These are phyloP conservation scores for Nidularia sp. DNA, from an alignment of 768 basidiomycete genomes.

Conservation along the genomic window DNA sequence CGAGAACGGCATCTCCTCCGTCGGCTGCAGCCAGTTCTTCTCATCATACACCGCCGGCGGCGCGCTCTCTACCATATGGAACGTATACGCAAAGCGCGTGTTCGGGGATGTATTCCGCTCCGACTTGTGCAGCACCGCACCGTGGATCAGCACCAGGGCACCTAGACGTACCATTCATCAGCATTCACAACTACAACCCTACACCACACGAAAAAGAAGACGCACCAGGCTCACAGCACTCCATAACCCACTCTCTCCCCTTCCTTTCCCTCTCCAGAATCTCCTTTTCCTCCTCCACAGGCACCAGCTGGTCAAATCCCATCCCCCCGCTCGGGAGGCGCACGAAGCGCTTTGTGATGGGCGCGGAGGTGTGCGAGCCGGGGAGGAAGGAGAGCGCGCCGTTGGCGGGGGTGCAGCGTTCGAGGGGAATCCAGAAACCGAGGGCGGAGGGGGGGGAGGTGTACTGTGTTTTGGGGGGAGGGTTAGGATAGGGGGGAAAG, in stretches of 20 bases:
- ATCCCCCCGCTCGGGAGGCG: slow-evolving; percentile 75
- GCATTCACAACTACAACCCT: no score
- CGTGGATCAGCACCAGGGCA: slow-evolving; percentile 92
- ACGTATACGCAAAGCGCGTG: slow-evolving; percentile 92
- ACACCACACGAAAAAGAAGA: no score
- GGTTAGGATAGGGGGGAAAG: neutral
- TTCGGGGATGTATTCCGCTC: slow-evolving; percentile 77
- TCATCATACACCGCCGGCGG: slow-evolving; percentile 73
- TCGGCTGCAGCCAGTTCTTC: slow-evolving; percentile 96
- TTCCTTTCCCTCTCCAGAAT: slow-evolving; percentile 12
- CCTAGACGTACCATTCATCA: slow-evolving; percentile 34
- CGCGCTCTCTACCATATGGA: slow-evolving; percentile 86
- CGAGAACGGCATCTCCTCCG: slow-evolving; percentile 76
- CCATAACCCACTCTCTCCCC: neutral
- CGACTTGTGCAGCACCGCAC: slow-evolving; percentile 88
- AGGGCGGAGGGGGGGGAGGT: slow-evolving; percentile 89
- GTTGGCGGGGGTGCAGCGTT: slow-evolving; percentile 77
- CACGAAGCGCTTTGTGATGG: slow-evolving; percentile 83
- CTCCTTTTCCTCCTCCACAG: slow-evolving; percentile 15
- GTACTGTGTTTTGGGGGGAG: slow-evolving; percentile 48
- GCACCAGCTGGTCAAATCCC: slow-evolving; percentile 56
- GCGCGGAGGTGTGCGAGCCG: slow-evolving; percentile 76
- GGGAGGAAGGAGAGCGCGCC: slow-evolving; percentile 89
- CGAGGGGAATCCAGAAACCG: slow-evolving; percentile 96
- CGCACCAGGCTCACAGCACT: neutral